Percentiles rank a stretch among this genome's conserved stretches.
Conservation (phyloP, 2,329 filamentous ascomycete species). For the Diaporthe eres region DNA sequence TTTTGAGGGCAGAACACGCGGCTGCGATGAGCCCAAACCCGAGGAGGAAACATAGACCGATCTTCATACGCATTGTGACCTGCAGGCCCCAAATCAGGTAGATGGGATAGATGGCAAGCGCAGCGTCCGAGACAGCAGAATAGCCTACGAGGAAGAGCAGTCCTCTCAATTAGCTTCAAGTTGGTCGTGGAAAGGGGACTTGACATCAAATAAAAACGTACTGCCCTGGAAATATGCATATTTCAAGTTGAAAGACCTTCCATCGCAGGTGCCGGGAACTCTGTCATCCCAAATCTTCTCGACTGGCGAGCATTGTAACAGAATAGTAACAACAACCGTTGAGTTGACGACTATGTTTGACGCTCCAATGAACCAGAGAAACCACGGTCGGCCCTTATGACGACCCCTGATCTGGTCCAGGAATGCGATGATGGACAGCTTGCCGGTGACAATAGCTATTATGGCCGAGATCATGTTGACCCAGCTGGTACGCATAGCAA, state of each 20-base stretch:
- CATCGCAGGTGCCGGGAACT: not conserved
- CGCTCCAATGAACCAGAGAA: conserved; percentile 22
- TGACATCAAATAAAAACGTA: not conserved
- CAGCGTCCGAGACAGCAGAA: conserved; percentile 24
- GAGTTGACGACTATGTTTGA: conserved; percentile 27
- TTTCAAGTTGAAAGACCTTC: not conserved
- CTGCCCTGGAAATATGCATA: conserved; percentile 36
- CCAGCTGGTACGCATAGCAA: conserved; percentile 23
- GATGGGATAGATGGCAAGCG: conserved; percentile 28
- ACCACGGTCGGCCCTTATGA: conserved; percentile 22
- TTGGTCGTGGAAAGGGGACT: not conserved
- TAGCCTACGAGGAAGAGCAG: not conserved
- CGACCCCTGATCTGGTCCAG: conserved; percentile 30
- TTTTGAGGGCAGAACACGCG: conserved; percentile 18
- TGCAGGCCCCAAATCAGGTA: conserved; percentile 27
- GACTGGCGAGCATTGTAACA: conserved; percentile 32
- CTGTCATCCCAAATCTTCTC: conserved; percentile 31
- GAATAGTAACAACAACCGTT: not conserved
- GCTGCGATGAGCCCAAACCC: conserved; percentile 28
- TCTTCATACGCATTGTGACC: conserved; percentile 22
- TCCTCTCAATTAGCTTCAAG: not conserved
- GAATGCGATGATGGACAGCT: conserved; percentile 24
- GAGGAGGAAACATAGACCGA: conserved; percentile 18
- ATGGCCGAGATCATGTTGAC: conserved; percentile 30
- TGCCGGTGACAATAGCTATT: conserved; percentile 25